Conservation (phyloP, 257 asterid species). For the Echites panduratus region DNA sequence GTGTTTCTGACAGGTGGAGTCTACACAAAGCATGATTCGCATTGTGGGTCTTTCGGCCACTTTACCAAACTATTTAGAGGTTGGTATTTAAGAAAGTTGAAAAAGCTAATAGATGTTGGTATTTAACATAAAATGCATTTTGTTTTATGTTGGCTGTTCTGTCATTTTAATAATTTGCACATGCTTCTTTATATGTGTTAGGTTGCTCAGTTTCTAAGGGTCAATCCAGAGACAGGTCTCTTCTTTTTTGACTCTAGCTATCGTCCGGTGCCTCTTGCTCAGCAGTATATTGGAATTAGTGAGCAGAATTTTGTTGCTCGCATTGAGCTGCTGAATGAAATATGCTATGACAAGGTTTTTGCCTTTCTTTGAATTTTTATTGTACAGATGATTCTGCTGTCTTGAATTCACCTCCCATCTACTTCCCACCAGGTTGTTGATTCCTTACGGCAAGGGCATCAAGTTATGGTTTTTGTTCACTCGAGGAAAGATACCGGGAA, state of each 20-base stretch:
- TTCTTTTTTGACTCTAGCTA: conserved; percentile 94
- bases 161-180: conserved; percentile 8
- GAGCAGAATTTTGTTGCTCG: conserved; percentile 77
- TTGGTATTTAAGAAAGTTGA: conserved; percentile 13
- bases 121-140: no score
- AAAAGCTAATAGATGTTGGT: no score
- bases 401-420: conserved; percentile 9
- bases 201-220: conserved; percentile 98
- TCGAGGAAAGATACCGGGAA: conserved; percentile 95
- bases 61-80: conserved; percentile 94
- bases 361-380: conserved; percentile 19
- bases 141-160: conserved; percentile 16
- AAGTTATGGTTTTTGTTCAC: conserved; percentile 98
- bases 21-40: conserved; percentile 98
- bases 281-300: conserved; percentile 86
- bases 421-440: conserved; percentile 59
- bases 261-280: conserved; percentile 98
- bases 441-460: conserved; percentile 84
- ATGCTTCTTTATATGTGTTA: conserved; percentile 14
- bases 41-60: conserved; percentile 99
- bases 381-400: conserved; percentile 6
- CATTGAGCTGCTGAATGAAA: conserved; percentile 70
- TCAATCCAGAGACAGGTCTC: conserved; percentile 82
- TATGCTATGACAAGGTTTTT: conserved; percentile 83
- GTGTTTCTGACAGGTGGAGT: conserved; percentile 71